Evolutionary conservation across 352 stramenopile species (phyloP).

Genomic region (Globisporangium nagaii): DNA sequence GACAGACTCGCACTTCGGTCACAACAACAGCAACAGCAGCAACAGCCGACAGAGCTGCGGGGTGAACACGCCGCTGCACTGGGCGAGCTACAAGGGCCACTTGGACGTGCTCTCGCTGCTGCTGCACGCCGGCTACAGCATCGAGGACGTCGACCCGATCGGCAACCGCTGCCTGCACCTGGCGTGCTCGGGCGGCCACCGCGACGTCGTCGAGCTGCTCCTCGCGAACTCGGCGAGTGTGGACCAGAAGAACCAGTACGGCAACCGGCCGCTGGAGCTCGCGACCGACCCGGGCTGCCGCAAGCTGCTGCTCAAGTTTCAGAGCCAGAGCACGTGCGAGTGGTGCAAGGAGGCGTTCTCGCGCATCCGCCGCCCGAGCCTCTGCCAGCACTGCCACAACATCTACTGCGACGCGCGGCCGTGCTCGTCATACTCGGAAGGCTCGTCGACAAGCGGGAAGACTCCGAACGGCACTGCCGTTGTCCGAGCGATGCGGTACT

Average conservation of each 20-base stretch:
- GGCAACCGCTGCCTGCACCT: conserved; percentile 76
- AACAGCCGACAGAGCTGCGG: conserved; percentile 18
- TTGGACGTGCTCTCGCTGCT: conserved; percentile 58
- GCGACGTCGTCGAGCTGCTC: conserved; percentile 62
- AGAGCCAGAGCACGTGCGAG: conserved; percentile 53
- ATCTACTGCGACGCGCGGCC: conserved; percentile 77
- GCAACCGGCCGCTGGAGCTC: conserved; percentile 68
- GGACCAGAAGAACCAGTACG: conserved; percentile 64
- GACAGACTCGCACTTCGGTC: background rate
- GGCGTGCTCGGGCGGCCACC: conserved; percentile 61
- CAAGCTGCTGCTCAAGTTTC: conserved; percentile 59
- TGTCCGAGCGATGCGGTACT: conserved; percentile 43
- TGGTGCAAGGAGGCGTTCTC: conserved; percentile 77
- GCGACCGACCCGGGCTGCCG: conserved; percentile 52
- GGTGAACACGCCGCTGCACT: conserved; percentile 76
- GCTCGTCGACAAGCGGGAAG: conserved; percentile 1
- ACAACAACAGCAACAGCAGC: conserved; percentile 1
- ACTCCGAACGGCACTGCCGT: background rate
- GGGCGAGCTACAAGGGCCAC: conserved; percentile 83
- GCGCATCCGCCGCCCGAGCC: conserved; percentile 49
- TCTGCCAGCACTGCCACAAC: conserved; percentile 79
- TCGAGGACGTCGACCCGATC: conserved; percentile 57
- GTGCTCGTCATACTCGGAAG: conserved; percentile 51
- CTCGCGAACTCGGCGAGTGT: conserved; percentile 57
- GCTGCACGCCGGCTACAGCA: conserved; percentile 57